A percentile compares a stretch with the other conserved stretches of the same genome.
These are phyloP conservation scores for Uromyces viciae-fabae DNA, from an alignment of 1,284 basidiomycete genomes.

Conservation along the genomic window DNA sequence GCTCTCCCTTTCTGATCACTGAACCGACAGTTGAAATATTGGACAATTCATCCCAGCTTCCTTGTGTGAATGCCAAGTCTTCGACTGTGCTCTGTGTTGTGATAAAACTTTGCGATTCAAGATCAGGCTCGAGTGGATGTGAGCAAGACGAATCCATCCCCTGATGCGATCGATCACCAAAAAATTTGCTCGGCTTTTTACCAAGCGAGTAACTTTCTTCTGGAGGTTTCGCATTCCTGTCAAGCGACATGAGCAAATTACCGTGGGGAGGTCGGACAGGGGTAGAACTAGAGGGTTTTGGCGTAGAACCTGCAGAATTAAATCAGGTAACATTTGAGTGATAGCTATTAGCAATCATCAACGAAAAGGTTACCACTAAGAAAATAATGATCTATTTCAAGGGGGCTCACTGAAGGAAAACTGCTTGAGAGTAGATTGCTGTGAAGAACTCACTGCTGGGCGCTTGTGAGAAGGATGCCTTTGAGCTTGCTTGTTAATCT, in stretches of 20 bases:
- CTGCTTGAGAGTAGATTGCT: constrained; percentile 33
- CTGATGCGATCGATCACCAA: background rate
- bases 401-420: constrained; percentile 38
- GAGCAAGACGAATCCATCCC: background rate
- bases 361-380: no score
- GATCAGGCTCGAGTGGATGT: background rate
- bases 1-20: background rate
- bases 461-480: constrained; percentile 10
- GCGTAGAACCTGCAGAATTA: background rate
- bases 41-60: constrained; percentile 21
- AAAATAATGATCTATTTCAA: background rate
- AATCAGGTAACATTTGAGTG: background rate
- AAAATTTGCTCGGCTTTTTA: constrained; percentile 33
- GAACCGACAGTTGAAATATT: constrained; percentile 12
- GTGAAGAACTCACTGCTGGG: constrained; percentile 1
- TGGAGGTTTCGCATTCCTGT: background rate
- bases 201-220: background rate
- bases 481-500: background rate
- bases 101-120: constrained; percentile 10
- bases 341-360: background rate
- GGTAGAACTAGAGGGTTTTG: background rate
- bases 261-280: background rate
- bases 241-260: no score
- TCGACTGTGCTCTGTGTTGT: constrained; percentile 14
- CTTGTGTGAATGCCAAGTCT: constrained; percentile 25